Evolutionary conservation across 2,329 filamentous ascomycete species (phyloP), one percentile per base, ranked within the genome.

Genomic region (Thyridium curvatum): DNA sequence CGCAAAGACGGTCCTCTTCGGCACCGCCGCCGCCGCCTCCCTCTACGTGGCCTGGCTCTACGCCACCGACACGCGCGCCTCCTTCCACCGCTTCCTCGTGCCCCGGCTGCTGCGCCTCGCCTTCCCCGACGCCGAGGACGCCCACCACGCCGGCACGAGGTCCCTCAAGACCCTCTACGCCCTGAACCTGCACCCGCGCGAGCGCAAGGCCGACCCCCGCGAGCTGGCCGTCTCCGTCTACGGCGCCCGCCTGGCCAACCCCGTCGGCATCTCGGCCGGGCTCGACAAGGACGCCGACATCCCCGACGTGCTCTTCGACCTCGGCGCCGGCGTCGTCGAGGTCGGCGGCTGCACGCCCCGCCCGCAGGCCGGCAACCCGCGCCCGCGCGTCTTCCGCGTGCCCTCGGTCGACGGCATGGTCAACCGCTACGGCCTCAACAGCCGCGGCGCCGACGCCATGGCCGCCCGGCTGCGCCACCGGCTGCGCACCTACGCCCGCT

Each of bases 371-470:
- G 93, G 93, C 8, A 98, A 98, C 62, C 81, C 86, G 0, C 83
- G 80, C 50, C 90, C 91, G 2, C 79, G 93, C 46, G 86, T 96
- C 18, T 98, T 95, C 66, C 79, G 93, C 16, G 66, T 97, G 6
- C 83, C 86, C 1, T 82, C 79, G 26, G 79, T 95, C 46, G 83
- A 94, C 48, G 89, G 86, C 13, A 72, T 98, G 59, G 87, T 98
- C 60, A 98, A 98, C 62, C 82, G 93, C 30, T 98, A 96, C 64
- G 93, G 93, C 0, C 79, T 98, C 52, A 97, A 97, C 65, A 94
- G 87, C 12, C 77, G 84, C 43, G 93, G 93, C 15, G 90, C 90
- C 2, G 91, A 95, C 55, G 77, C 83, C 51, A 85, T 97, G 64
- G 90, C 91, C 1, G 79, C 79, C 51, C 74, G 82, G 13, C 68